A percentile compares a stretch with the other conserved stretches of the same genome.
phyloP scores from a whole-genome alignment of 2,329 filamentous ascomycete species.

The Corniculantispora saksenae region DNA sequence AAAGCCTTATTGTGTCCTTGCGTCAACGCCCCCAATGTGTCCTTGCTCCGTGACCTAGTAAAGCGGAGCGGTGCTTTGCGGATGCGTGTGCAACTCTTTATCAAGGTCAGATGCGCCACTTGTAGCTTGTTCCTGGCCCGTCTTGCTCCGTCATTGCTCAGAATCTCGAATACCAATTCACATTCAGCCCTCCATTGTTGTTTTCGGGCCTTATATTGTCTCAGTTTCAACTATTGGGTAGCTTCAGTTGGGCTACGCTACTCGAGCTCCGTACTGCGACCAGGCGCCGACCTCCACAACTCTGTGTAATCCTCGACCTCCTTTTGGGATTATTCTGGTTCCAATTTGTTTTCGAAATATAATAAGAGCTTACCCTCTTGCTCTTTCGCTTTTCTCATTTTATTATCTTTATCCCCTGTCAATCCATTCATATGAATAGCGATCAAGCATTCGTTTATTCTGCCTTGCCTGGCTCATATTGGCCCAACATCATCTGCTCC shows the following conservation, averaged over 20 bases:
- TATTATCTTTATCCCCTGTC: background rate
- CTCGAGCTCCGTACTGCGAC: background rate
- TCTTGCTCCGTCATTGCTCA: constrained; percentile 1
- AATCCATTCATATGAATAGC: constrained; percentile 14
- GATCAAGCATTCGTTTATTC: background rate
- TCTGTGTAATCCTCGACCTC: background rate
- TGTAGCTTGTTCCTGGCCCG: background rate
- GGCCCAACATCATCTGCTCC: background rate
- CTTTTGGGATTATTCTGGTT: background rate
- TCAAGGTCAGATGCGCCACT: constrained; percentile 9
- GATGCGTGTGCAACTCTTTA: constrained; percentile 8
- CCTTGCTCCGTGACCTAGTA: background rate
- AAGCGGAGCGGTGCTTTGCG: background rate
- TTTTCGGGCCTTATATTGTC: constrained; percentile 1
- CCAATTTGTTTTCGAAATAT: background rate
- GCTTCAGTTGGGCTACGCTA: background rate
- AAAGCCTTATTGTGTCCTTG: background rate
- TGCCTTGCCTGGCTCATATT: constrained; percentile 1
- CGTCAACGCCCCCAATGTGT: background rate
- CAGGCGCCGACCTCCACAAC: background rate
- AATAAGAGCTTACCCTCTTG: background rate
- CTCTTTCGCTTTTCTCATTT: background rate
- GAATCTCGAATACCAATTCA: background rate
- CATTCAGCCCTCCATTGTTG: background rate
- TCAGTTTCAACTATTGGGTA: background rate